Percentiles rank a stretch among this genome's conserved stretches.
Conservation (phyloP, 768 basidiomycete genomes). For the Suillus variegatus region DNA sequence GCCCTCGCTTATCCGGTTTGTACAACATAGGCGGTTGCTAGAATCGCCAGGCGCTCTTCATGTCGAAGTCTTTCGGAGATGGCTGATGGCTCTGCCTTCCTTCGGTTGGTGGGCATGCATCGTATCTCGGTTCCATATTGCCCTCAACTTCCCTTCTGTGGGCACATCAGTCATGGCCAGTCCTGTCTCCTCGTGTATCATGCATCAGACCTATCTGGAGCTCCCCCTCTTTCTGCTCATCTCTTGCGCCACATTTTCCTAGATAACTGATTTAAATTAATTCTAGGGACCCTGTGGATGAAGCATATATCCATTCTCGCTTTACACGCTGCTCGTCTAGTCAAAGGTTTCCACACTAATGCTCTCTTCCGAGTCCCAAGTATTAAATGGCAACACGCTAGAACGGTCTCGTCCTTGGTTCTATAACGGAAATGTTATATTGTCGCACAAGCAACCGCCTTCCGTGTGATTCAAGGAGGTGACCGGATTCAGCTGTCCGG, state of each 20-base stretch:
- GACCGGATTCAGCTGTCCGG: neutral
- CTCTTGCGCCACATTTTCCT: neutral
- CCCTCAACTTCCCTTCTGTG: neutral
- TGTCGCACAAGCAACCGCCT: neutral
- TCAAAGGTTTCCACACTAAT: neutral
- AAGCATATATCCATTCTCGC: neutral
- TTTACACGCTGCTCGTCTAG: neutral
- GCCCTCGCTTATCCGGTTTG: neutral
- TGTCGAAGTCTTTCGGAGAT: neutral
- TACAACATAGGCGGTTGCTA: neutral
- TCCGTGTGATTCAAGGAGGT: neutral
- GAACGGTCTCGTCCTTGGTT: neutral
- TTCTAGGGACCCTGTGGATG: neutral
- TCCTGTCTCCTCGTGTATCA: neutral
- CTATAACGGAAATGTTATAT: neutral
- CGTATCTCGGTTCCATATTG: neutral
- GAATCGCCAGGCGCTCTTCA: neutral
- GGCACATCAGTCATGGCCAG: neutral
- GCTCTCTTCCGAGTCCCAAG: neutral
- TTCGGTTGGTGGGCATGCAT: neutral
- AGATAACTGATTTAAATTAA: neutral
- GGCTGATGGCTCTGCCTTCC: neutral
- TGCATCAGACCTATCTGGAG: neutral
- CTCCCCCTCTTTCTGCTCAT: neutral
- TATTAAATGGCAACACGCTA: neutral